These are phyloP conservation scores for Cucumis cinereus DNA, from an alignment of 306 rosid genomes.

Conservation along the genomic window DNA sequence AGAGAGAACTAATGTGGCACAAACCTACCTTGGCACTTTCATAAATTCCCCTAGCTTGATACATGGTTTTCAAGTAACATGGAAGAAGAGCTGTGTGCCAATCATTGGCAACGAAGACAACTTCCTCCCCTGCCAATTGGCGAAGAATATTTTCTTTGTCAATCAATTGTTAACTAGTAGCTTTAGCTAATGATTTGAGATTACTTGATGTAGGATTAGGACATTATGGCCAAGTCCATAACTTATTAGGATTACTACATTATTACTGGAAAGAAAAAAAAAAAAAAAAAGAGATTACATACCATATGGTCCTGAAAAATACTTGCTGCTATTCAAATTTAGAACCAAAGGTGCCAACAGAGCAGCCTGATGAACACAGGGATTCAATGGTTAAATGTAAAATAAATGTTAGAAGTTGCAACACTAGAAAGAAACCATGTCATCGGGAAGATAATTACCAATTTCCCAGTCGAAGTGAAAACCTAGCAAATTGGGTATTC, in stretches of 20 bases:
- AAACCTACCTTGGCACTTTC: slow-evolving; percentile 27
- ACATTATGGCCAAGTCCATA: too few relatives aligned
- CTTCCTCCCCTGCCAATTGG: slow-evolving; percentile 27
- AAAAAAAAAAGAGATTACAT: background rate
- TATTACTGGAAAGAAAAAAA: too few relatives aligned
- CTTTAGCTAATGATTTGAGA: background rate
- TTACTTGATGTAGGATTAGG: background rate
- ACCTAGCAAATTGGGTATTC: background rate
- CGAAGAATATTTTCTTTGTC: background rate
- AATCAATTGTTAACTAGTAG: background rate
- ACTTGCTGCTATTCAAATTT: slow-evolving; percentile 23
- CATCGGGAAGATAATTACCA: background rate
- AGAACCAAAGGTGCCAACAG: slow-evolving; percentile 36
- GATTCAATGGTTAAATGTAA: background rate
- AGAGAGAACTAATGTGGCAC: background rate
- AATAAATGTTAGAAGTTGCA: background rate
- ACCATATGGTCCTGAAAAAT: slow-evolving; percentile 41
- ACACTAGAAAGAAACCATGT: background rate
- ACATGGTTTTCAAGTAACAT: slow-evolving; percentile 27
- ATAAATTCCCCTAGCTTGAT: slow-evolving; percentile 30
- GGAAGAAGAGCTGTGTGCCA: slow-evolving; percentile 45
- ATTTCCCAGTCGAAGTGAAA: background rate
- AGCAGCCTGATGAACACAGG: slow-evolving; percentile 26
- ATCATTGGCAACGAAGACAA: slow-evolving; percentile 30
- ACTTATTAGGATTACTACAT: too few relatives aligned